phyloP scores from a whole-genome alignment of 1,139 yeast species.

The Scheffersomyces segobiensis region DNA sequence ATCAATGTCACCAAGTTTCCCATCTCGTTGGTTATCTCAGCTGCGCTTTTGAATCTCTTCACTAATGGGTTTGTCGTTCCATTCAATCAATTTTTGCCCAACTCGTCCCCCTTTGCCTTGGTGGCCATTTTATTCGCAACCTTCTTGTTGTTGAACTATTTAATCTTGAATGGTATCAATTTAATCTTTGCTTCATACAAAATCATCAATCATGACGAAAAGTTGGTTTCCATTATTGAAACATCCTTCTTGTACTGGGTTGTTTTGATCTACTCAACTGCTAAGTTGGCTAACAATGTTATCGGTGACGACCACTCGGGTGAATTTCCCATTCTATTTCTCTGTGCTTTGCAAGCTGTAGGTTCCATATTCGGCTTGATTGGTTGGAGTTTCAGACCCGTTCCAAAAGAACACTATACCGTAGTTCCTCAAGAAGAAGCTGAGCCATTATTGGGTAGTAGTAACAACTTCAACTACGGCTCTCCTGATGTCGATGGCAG shows the following conservation, averaged over 20 bases:
- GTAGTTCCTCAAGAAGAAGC: constrained; percentile 16
- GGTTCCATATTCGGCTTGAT: constrained; percentile 58
- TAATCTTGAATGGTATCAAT: constrained; percentile 50
- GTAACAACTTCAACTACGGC: constrained; percentile 22
- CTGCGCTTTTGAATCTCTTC: constrained; percentile 33
- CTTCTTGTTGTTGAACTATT: constrained; percentile 56
- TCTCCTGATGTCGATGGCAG: constrained; percentile 17
- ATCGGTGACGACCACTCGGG: constrained; percentile 59
- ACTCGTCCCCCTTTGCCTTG: constrained; percentile 47
- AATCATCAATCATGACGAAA: constrained; percentile 68
- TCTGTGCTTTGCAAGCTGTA: constrained; percentile 51
- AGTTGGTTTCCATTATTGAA: constrained; percentile 64
- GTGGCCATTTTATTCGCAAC: constrained; percentile 43
- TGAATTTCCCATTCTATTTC: constrained; percentile 51
- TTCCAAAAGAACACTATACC: not conserved
- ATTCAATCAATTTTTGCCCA: constrained; percentile 58
- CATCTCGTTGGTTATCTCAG: constrained; percentile 48
- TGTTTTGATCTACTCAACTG: constrained; percentile 41
- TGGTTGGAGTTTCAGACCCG: constrained; percentile 41
- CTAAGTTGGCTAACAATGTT: constrained; percentile 45
- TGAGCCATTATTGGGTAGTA: constrained; percentile 32
- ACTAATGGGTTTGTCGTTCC: constrained; percentile 30
- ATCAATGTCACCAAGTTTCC: constrained; percentile 53
- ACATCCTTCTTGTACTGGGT: constrained; percentile 60
- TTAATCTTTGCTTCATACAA: constrained; percentile 45